Conservation (phyloP, 805 yeast species). For the Teunomyces gatunensis region DNA sequence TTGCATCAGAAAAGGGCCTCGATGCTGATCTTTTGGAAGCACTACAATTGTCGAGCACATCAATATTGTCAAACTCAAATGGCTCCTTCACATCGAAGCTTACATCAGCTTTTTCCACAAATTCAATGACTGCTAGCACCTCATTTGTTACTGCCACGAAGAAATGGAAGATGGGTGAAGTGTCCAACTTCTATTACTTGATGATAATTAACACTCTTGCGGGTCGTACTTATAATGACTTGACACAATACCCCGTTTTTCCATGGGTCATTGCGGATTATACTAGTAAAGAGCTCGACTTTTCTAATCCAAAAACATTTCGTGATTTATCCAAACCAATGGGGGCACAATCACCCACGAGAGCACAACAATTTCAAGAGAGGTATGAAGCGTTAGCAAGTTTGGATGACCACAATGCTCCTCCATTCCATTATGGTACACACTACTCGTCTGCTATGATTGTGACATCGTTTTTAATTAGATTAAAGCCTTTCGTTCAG, state of each 20-base stretch:
- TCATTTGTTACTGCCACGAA: conserved; percentile 50
- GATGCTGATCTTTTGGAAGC: conserved; percentile 58
- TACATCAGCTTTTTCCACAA: conserved; percentile 15
- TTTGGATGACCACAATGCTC: conserved; percentile 54
- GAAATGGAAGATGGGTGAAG: conserved; percentile 73
- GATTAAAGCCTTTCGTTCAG: conserved; percentile 78
- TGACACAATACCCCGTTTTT: conserved; percentile 88
- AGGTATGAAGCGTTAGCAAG: conserved; percentile 69
- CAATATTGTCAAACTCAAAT: not conserved
- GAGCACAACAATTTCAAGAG: conserved; percentile 65
- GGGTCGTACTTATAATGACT: conserved; percentile 84
- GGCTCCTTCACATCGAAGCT: conserved; percentile 25
- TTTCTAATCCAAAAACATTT: conserved; percentile 57
- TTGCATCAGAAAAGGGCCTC: conserved; percentile 47
- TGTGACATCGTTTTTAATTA: conserved; percentile 73
- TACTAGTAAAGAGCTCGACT: conserved; percentile 64
- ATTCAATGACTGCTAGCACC: conserved; percentile 19
- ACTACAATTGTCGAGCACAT: conserved; percentile 28
- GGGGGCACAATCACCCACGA: conserved; percentile 74
- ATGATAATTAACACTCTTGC: conserved; percentile 81
- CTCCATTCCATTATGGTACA: conserved; percentile 90
- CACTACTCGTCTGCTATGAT: conserved; percentile 95
- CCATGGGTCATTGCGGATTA: conserved; percentile 92
- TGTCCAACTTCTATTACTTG: conserved; percentile 80
- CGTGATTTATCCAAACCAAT: conserved; percentile 83